These are phyloP conservation scores for Gnomoniopsis smithogilvyi DNA, from an alignment of 2,329 filamentous ascomycete species.

Conservation along the genomic window DNA sequence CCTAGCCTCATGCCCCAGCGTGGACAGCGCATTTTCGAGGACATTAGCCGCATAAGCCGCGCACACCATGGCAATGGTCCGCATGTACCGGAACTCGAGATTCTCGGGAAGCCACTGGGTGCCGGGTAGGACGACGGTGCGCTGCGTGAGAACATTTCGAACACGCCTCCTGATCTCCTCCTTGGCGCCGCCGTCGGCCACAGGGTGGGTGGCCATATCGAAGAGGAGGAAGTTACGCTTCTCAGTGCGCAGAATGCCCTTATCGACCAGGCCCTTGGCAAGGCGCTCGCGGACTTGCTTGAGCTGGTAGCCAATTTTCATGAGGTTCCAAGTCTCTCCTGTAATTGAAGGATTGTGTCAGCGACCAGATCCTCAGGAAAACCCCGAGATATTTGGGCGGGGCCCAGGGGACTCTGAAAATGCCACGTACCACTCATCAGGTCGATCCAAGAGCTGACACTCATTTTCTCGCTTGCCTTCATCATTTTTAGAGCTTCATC, in stretches of 20 bases:
- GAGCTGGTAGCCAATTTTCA: constrained; percentile 99
- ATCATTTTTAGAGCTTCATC: constrained; percentile 99
- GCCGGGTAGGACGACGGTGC: constrained; percentile 83
- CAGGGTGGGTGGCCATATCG: constrained; percentile 98
- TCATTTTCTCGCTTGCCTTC: constrained; percentile 99
- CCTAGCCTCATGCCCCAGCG: constrained; percentile 87
- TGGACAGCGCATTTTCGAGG: constrained; percentile 93
- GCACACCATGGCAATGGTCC: constrained; percentile 95
- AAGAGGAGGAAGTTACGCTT: constrained; percentile 99
- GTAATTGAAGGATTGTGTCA: constrained; percentile 12
- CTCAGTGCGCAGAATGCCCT: constrained; percentile 96
- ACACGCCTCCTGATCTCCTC: constrained; percentile 94
- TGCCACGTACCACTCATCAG: constrained; percentile 85
- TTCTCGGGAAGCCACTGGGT: constrained; percentile 91
- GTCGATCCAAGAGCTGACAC: constrained; percentile 98
- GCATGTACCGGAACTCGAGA: constrained; percentile 88
- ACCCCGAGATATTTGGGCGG: constrained; percentile 1
- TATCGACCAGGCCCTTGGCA: constrained; percentile 96
- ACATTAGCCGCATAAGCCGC: constrained; percentile 98
- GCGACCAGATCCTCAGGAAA: neutral
- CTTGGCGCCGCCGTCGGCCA: constrained; percentile 94
- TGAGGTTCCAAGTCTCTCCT: constrained; percentile 99
- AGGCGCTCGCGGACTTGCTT: constrained; percentile 98
- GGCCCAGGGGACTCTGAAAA: neutral
- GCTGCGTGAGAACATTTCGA: constrained; percentile 86